Evolutionary conservation across 768 basidiomycete genomes (phyloP), one percentile per base, ranked within the genome.

Genomic region (Xerocomellus amylosporus): DNA sequence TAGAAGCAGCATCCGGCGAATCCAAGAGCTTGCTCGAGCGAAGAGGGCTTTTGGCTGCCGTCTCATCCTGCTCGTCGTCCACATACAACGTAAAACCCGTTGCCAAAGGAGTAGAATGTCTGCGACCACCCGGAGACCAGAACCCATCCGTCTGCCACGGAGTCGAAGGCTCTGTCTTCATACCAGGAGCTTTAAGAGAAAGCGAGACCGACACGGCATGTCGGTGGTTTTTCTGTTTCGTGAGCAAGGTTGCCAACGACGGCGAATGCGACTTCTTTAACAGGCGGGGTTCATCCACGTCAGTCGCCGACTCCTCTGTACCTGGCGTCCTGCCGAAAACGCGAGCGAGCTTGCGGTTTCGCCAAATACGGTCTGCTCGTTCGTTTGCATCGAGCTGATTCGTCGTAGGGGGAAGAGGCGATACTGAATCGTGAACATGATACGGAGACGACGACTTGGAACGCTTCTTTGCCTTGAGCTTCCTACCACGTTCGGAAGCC

Each of bases 341-440:
- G 58, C 86, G 85, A n/a, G 86, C 77, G 45, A 93, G 79, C 69
- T 93, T 93, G 62, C 86, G 84, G 47, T 84, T 81, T 61, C 85
- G 87, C 50, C 82, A 77, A 31, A 93, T 75, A 53, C 87, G 82
- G 46, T 88, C 88, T 0, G 86, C 80, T 30, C 90, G 88, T 58
- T 87, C 83, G 12, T 78, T 75, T 17, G 83, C 73, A 58, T 76
- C 75, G 44, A 90, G 83, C 58, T 78, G 71, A 70, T 92, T 91
- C 5, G 83, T 84, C 3, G 87, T 87, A 2, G 84, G 81, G 0
- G 87, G 86, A 20, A 80, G 71, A 20, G 67, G 47, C n/a, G 58
- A 58, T 20, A 51, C 46, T 3, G 42, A 15, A 19, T 54, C 36
- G 30, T 54, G 59, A 22, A 48, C 26, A 20, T 61, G 57, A 15